Evolutionary conservation across 2,329 filamentous ascomycete species (phyloP), one percentile per base, ranked within the genome.

Genomic region (Penicillium sp.): DNA sequence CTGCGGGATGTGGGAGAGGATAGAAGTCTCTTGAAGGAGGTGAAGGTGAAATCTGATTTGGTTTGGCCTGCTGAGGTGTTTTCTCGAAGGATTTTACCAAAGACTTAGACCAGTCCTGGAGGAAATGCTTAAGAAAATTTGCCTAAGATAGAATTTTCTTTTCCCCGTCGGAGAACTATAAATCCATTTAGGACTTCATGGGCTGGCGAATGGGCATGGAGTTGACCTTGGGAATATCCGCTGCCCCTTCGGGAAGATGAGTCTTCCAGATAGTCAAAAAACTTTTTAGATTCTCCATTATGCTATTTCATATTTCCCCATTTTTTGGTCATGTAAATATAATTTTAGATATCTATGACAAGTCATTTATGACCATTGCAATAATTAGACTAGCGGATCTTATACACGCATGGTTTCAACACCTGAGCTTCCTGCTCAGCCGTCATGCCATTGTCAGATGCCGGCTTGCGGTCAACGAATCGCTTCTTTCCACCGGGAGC

Each of bases 331-430:
- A 28, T 22, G 10, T 25, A 22, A 2, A 22, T 28, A 51, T 35
- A 13, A 22, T 22, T 10, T 5, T 25, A 51, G 7, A 13, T 40
- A 6, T 6, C 3, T 53, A 53, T 28, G 5, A 37, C 35, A 14
- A 37, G 13, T 40, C 19, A 22, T 22, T 40, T 25, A 40, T 26
- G 35, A 42, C 45, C 26, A 11, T 4, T 53, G 52, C 16, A 42
- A 22, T 4, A 10, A 10, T 6, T 22, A 55, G 28, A 55, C 74
- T 83, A 96, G 70, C 94, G 86, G 68, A 93, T 85, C 81, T 98
- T 98, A 79, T 98, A 98, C 63, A 98, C 87, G 80, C 95, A 98
- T 19, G 95, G 95, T 82, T 98, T 98, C 69, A 99, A 78, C 58
- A 94, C 91, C 67, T 89, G 87, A 5, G 82, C 83, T 66, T 88